Evolutionary conservation across 495 filamentous ascomycete genomes (phyloP), one percentile per base, ranked within the genome.

Genomic region (Immersiella caudata): DNA sequence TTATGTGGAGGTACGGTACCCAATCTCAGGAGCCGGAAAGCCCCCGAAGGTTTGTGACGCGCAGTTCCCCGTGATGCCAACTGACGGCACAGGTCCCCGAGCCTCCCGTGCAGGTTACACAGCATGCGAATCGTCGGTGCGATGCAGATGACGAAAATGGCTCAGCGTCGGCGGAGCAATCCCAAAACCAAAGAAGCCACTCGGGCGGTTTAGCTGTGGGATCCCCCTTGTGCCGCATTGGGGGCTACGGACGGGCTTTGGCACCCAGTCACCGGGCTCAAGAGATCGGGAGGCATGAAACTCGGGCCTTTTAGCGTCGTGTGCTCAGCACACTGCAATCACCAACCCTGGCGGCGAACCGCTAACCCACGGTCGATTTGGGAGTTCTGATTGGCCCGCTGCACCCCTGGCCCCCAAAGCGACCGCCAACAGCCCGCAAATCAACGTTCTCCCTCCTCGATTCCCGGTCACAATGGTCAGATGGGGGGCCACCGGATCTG

Each of bases 391-490:
- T 55, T 55, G 52, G 52, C 16, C 40, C 40, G 40, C 4, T 12
- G 11, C 40, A 18, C 40, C 40, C 40, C 40, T 14, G 40, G 40
- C 40, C 40, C 11, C 40, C 40, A 46, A 46, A 2, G 33, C 33
- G 40, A 46, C 40, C 40, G 16, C 52, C 25, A 7, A 7, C 52
- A 55, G 52, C 21, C 21, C 52, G 24, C 52, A 26, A 55, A 55
- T 55, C 21, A 26, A 4, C 8, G 52, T 22, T 14, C 21, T 8
- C 20, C 3, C 20, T 24, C 52, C 52, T n/a, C 25, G 52, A 26
- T 55, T 55, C 52, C 52, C 52, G 52, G 52, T 22, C 52, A 55
- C 52, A 55, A 26, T 55, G 52, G 52, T 55, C 52, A 22, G 52
- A 55, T 55, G 52, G 9, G 7, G 52, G 52, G 52, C 20, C 52